Evolutionary conservation across 805 yeast species (phyloP).

Genomic region (Millerozyma miso): DNA sequence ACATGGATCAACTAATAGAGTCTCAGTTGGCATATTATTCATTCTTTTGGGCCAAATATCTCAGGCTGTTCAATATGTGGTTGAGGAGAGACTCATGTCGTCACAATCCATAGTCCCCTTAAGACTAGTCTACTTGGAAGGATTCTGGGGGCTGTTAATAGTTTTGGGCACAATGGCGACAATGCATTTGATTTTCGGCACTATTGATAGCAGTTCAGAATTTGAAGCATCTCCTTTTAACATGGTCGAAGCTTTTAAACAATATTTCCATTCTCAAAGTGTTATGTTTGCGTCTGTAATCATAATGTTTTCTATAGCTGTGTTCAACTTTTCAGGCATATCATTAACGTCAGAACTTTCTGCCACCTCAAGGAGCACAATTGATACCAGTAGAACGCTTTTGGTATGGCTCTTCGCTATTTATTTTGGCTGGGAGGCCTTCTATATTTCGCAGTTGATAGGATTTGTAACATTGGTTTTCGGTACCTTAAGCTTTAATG

Average conservation of each 20-base stretch:
- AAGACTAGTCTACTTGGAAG: constrained; percentile 69
- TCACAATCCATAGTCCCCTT: constrained; percentile 55
- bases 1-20: neutral
- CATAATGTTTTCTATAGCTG: constrained; percentile 69
- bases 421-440: constrained; percentile 69
- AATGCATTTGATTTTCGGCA: constrained; percentile 39
- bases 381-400: constrained; percentile 73
- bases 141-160: constrained; percentile 55
- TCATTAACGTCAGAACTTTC: constrained; percentile 60
- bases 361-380: constrained; percentile 76
- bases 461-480: constrained; percentile 63
- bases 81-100: constrained; percentile 65
- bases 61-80: constrained; percentile 73
- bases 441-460: constrained; percentile 53
- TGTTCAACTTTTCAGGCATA: constrained; percentile 71
- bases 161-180: constrained; percentile 43
- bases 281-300: constrained; percentile 53
- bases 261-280: constrained; percentile 40
- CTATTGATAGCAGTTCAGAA: constrained; percentile 20
- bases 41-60: constrained; percentile 61
- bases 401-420: constrained; percentile 74
- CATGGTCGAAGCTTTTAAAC: constrained; percentile 43
- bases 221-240: constrained; percentile 54
- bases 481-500: constrained; percentile 74
- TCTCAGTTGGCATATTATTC: constrained; percentile 49